These are phyloP conservation scores for Leishmania mexicana DNA, from an alignment of 208 protist species.

Conservation along the genomic window DNA sequence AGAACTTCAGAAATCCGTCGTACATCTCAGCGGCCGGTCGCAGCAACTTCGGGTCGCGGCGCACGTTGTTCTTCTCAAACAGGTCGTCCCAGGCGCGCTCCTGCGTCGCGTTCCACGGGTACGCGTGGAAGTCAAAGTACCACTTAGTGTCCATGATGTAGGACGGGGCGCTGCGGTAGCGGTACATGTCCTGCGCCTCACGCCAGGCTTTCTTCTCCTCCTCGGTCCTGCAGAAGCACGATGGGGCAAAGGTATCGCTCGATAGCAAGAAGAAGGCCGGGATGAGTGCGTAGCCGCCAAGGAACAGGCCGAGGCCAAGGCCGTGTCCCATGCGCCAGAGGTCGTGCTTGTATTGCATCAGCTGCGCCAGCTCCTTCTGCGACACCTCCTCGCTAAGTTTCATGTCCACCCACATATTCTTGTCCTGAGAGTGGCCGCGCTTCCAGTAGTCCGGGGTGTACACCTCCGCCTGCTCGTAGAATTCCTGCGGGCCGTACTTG, in stretches of 20 bases:
- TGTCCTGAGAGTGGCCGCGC: slow-evolving; percentile 80
- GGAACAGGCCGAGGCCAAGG: slow-evolving; percentile 41
- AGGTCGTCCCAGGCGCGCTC: slow-evolving; percentile 91
- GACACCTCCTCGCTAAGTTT: slow-evolving; percentile 85
- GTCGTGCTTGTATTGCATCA: slow-evolving; percentile 87
- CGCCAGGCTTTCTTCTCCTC: slow-evolving; percentile 83
- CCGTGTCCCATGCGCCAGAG: slow-evolving; percentile 84
- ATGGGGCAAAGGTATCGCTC: slow-evolving; percentile 89
- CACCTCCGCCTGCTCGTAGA: slow-evolving; percentile 76
- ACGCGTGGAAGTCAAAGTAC: slow-evolving; percentile 89
- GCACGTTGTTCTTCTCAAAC: slow-evolving; percentile 93
- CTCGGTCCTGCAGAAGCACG: slow-evolving; percentile 56
- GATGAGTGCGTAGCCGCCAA: slow-evolving; percentile 84
- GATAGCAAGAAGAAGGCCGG: slow-evolving; percentile 84
- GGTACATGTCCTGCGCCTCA: slow-evolving; percentile 88
- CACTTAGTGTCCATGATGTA: slow-evolving; percentile 91
- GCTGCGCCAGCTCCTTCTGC: slow-evolving; percentile 80
- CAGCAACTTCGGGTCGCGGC: slow-evolving; percentile 81
- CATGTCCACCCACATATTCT: slow-evolving; percentile 94
- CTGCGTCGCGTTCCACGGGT: slow-evolving; percentile 73
- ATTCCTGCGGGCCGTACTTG: slow-evolving; percentile 70
- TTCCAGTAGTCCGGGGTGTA: slow-evolving; percentile 90
- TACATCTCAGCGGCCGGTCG: slow-evolving; percentile 90
- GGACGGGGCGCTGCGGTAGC: slow-evolving; percentile 87
- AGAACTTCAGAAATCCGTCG: slow-evolving; percentile 86